Evolutionary conservation across 108 stramenopile genomes (phyloP).

Genomic region (Cyclostephanos tholiformis): DNA sequence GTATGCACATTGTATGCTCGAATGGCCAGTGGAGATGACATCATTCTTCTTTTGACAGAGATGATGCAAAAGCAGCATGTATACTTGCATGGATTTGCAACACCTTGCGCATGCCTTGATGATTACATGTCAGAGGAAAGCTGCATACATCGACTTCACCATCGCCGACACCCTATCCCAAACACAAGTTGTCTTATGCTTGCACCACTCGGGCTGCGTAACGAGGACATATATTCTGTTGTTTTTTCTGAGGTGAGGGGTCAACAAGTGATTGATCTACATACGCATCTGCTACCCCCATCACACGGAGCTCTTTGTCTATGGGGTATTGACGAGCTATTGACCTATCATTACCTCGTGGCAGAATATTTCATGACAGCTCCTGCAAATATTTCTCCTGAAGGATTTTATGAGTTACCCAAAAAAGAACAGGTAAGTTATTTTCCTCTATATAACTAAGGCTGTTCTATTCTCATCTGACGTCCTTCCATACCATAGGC

Average conservation of each 20-base stretch:
- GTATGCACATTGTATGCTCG: constrained; percentile 74
- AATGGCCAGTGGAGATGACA: constrained; percentile 67
- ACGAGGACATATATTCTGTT: constrained; percentile 45
- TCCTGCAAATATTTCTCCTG: constrained; percentile 62
- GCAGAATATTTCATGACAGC: constrained; percentile 90
- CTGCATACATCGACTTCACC: constrained; percentile 31
- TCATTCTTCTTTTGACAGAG: constrained; percentile 53
- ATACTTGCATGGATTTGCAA: constrained; percentile 32
- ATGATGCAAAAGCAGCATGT: constrained; percentile 44
- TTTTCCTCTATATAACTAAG: not conserved
- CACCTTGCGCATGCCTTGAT: constrained; percentile 17
- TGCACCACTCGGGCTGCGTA: constrained; percentile 4
- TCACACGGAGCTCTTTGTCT: constrained; percentile 79
- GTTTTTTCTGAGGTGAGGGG: constrained; percentile 66
- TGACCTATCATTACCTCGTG: constrained; percentile 94
- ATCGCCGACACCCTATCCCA: constrained; percentile 51
- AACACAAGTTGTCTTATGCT: constrained; percentile 55
- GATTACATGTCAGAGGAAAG: not conserved
- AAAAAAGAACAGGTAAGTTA: constrained; percentile 53
- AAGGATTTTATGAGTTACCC: constrained; percentile 57
- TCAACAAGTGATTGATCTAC: constrained; percentile 77
- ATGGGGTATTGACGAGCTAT: constrained; percentile 89
- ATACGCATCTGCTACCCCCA: constrained; percentile 91
- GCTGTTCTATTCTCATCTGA: constrained; percentile 19
- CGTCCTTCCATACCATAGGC: too few relatives aligned